Base-by-base conservation (phyloP, 2,329 filamentous ascomycete species). In the Cadophora gregata region DNA sequence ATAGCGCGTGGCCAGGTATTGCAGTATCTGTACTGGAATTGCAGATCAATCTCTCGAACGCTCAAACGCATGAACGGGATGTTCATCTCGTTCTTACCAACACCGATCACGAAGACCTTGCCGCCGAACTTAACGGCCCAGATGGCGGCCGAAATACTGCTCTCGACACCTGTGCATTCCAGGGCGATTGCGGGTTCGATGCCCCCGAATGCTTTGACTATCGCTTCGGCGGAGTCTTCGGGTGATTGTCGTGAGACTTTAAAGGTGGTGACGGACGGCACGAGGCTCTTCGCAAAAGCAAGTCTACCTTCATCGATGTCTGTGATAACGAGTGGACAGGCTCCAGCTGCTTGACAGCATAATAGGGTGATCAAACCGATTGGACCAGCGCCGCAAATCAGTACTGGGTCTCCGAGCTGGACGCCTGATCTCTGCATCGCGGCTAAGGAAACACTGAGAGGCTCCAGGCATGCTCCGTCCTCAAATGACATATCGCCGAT, bases 1-100 rank as follows among this genome's bases (percentile, higher is more conserved):
- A 98, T 97, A 51, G 96, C 95, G 69, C 93, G 88, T 38, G 95
- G 96, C 95, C 95, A 98, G 25, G 93, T 97, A 83, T 98, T 97
- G 82, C 86, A 87, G 83, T 98, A 98, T 69, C 96, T 88, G 83
- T 98, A 98, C 83, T 98, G 95, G 80, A 97, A 96, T 81, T 97
- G 93, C 68, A 98, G 84, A 80, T 98, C 95, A 73, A 98, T 91
- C 82, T 98, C 96, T 70, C 92, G 87, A 6, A 94, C 95, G 75
- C 91, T 95, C 66, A 95, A 86, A 61, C 93, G 84, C 95, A 97
- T 97, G 80, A 98, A 98, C 31, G 95, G 95, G 70, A 98, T 91
- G 80, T 88, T 93, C 83, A 98, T 96, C 83, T 97, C 93, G 78
- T 96, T 94, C 85, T 92, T 95, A 72, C 95, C 96, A 2, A 98